Percentiles rank a stretch among this genome's conserved stretches.
Evolutionary conservation across 2,329 filamentous ascomycete genomes (phyloP).

Genomic region (Diaporthe amygdali): DNA sequence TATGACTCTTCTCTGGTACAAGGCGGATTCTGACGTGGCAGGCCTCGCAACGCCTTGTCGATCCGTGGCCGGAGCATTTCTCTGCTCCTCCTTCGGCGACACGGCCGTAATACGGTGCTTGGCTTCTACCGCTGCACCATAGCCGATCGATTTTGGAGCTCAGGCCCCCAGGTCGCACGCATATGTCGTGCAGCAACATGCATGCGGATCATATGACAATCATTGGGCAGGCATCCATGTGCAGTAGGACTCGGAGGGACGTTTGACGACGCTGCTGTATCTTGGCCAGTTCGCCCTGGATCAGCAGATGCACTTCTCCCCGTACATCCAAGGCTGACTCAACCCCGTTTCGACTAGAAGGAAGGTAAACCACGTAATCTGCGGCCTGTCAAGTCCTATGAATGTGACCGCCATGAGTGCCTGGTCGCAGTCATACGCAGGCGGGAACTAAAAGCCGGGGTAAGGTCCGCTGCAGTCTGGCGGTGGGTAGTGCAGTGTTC

Average conservation of each 20-base stretch:
- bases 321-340: background rate
- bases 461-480: background rate
- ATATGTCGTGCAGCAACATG: background rate
- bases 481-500: background rate
- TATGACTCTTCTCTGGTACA: background rate
- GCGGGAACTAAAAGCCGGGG: background rate
- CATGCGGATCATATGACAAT: background rate
- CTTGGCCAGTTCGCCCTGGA: background rate
- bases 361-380: background rate
- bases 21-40: constrained; percentile 8
- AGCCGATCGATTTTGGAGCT: background rate
- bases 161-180: too few species aligned
- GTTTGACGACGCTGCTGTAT: background rate
- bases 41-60: background rate
- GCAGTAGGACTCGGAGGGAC: background rate
- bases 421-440: background rate
- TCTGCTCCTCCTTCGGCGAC: background rate
- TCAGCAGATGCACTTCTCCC: background rate
- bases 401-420: too few species aligned
- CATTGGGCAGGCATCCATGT: background rate
- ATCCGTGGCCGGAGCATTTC: background rate
- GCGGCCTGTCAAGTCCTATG: too few species aligned
- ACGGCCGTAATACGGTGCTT: too few species aligned
- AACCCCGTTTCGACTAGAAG: background rate
- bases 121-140: background rate